phyloP scores from a whole-genome alignment of 2,329 filamentous ascomycete species.

The Sporothrix brunneoviolacea region DNA sequence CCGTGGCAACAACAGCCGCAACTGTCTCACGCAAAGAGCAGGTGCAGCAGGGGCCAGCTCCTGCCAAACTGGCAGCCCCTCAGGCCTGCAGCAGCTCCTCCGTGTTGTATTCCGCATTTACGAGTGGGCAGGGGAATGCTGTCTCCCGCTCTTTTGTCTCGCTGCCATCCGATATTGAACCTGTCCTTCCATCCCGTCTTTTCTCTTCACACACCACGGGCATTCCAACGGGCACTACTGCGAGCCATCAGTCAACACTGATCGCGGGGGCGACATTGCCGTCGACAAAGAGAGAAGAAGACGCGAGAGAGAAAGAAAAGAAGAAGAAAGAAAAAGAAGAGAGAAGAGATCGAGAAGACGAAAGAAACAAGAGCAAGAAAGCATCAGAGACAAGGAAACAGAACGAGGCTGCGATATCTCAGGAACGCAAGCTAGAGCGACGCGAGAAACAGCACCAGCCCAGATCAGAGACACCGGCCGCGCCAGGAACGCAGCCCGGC shows the following conservation, averaged over 20 bases:
- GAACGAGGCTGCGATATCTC: not conserved
- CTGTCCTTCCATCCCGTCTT: not conserved
- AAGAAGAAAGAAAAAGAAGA: not conserved
- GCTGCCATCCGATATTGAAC: not conserved
- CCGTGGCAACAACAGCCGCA: slow-evolving; percentile 5
- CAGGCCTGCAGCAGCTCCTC: too few species aligned
- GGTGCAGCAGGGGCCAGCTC: not conserved
- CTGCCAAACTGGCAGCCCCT: not conserved
- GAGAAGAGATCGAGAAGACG: not conserved
- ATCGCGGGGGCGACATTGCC: not conserved
- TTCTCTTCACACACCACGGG: not conserved
- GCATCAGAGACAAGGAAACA: not conserved
- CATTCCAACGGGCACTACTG: slow-evolving; percentile 5
- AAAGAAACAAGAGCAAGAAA: not conserved
- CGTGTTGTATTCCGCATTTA: too few species aligned
- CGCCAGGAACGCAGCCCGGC: not conserved
- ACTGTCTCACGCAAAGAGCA: slow-evolving; percentile 6
- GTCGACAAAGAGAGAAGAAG: not conserved
- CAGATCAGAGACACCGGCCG: slow-evolving; percentile 1
- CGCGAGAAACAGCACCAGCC: not conserved
- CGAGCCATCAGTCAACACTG: not conserved
- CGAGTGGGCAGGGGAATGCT: too few species aligned
- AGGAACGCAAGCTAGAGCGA: slow-evolving; percentile 4
- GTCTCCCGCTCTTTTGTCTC: too few species aligned
- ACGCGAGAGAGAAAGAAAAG: not conserved